Conservation (phyloP, 257 asterid species). For the Solanum chmielewskii region DNA sequence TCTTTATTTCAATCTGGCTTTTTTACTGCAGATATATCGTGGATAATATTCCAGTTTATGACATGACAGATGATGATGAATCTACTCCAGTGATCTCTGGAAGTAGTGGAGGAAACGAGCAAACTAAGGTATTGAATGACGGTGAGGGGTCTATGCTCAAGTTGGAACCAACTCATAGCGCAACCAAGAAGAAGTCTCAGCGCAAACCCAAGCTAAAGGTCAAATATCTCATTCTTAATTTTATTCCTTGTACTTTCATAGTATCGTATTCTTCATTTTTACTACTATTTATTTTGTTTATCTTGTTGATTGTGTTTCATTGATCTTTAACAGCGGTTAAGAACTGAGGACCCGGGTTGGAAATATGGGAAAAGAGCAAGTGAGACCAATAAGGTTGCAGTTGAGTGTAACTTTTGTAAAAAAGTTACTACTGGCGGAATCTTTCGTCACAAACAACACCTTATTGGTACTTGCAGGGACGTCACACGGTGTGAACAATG, state of each 20-base stretch:
- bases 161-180: constrained; percentile 34
- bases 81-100: constrained; percentile 24
- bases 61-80: constrained; percentile 74
- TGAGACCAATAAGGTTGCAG: neutral
- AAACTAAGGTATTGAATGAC: neutral
- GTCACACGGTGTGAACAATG: neutral
- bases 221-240: too few species aligned
- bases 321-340: neutral
- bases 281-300: too few species aligned
- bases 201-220: too few species aligned
- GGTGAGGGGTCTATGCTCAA: constrained; percentile 13
- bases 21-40: neutral
- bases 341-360: neutral
- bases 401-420: neutral
- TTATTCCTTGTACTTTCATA: too few species aligned
- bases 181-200: too few species aligned
- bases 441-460: neutral
- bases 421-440: neutral
- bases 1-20: neutral
- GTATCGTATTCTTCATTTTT: too few species aligned
- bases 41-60: constrained; percentile 45
- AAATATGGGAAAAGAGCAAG: neutral
- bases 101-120: constrained; percentile 4
- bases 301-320: neutral
- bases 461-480: neutral